Conservation (phyloP, 2,329 filamentous ascomycete species). For the Claviceps citrina region DNA sequence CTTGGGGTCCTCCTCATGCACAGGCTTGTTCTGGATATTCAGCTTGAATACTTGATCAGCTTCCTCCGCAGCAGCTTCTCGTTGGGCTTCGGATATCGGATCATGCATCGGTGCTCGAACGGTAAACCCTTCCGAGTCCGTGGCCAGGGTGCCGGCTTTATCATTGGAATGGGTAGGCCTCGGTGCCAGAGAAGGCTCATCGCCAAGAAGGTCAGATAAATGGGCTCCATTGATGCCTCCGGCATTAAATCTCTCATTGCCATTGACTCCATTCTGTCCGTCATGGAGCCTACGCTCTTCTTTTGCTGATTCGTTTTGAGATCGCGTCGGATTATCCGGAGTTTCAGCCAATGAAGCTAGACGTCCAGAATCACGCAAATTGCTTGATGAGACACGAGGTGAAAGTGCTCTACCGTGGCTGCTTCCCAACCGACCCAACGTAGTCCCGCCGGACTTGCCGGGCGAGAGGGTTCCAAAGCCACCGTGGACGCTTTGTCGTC, state of each 20-base stretch:
- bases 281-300: constrained; percentile 21
- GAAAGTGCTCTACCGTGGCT: constrained; percentile 45
- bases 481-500: constrained; percentile 51
- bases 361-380: constrained; percentile 38
- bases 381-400: constrained; percentile 42
- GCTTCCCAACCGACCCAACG: constrained; percentile 48
- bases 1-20: constrained; percentile 61
- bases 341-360: constrained; percentile 44
- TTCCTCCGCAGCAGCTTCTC: constrained; percentile 42
- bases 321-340: constrained; percentile 24
- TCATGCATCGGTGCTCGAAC: constrained; percentile 50
- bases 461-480: constrained; percentile 43
- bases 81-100: constrained; percentile 57
- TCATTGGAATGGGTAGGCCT: constrained; percentile 30
- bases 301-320: constrained; percentile 14
- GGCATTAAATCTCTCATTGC: constrained; percentile 14
- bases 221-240: constrained; percentile 33
- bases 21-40: constrained; percentile 63
- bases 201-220: constrained; percentile 32
- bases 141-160: constrained; percentile 26
- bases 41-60: constrained; percentile 59
- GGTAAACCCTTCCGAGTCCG: constrained; percentile 59
- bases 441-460: constrained; percentile 30
- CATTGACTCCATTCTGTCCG: constrained; percentile 29
- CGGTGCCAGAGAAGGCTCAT: constrained; percentile 35